Conservation (phyloP, 202 grass and related monocot genomes). For the Cymbopogon flexuosus region DNA sequence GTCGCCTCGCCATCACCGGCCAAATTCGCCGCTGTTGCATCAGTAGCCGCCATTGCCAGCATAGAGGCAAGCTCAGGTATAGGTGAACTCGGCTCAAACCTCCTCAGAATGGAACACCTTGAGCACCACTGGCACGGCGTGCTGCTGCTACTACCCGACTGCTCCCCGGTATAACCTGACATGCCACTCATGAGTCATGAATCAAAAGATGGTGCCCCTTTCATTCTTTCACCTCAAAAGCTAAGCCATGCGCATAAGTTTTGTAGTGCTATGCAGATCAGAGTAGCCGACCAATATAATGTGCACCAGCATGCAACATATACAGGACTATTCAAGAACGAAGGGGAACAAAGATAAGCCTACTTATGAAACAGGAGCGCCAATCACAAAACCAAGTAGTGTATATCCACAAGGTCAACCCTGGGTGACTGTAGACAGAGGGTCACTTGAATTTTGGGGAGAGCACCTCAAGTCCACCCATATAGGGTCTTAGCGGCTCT, state of each 20-base stretch:
- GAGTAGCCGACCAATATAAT: neutral
- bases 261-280: neutral
- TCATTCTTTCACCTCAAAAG: neutral
- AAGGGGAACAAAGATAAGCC: neutral
- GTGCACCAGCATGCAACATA: neutral
- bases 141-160: too few species aligned
- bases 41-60: too few species aligned
- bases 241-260: neutral
- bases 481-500: constrained; percentile 62
- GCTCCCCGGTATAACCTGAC: too few species aligned
- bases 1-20: too few species aligned
- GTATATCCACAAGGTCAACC: neutral
- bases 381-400: neutral
- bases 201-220: neutral
- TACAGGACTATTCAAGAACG: neutral
- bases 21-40: too few species aligned
- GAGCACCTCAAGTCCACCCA: constrained; percentile 57
- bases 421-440: neutral
- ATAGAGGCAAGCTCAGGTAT: too few species aligned
- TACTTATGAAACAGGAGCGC: neutral
- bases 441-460: constrained; percentile 39
- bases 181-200: too few species aligned
- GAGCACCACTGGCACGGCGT: too few species aligned
- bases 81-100: too few species aligned
- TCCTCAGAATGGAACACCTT: too few species aligned